phyloP scores from a whole-genome alignment of 805 yeast species.

The Alloascoidea africana region DNA sequence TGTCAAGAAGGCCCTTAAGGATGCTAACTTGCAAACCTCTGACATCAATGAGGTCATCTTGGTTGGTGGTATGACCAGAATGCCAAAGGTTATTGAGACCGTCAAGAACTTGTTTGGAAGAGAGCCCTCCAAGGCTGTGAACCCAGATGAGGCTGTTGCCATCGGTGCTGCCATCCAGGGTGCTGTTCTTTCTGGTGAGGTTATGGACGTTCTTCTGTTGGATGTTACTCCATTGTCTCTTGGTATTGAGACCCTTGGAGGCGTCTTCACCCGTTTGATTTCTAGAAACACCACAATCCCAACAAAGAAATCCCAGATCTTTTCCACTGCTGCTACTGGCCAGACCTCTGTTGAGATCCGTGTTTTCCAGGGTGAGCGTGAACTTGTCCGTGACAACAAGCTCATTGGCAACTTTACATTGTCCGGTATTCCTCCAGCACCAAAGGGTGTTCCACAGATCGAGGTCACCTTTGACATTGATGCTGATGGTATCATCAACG shows the following conservation, averaged over 20 bases:
- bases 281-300: slow-evolving; percentile 94
- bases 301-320: slow-evolving; percentile 90
- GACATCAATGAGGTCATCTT: slow-evolving; percentile 69
- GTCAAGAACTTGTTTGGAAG: slow-evolving; percentile 66
- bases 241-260: slow-evolving; percentile 97
- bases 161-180: slow-evolving; percentile 98
- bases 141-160: slow-evolving; percentile 92
- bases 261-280: slow-evolving; percentile 86
- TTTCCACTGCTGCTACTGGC: slow-evolving; percentile 93
- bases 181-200: slow-evolving; percentile 91
- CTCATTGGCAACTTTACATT: slow-evolving; percentile 93
- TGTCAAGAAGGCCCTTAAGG: slow-evolving; percentile 69
- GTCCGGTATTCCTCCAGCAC: slow-evolving; percentile 90
- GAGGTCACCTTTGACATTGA: slow-evolving; percentile 93
- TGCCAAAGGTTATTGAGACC: slow-evolving; percentile 75
- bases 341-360: slow-evolving; percentile 95
- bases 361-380: slow-evolving; percentile 99
- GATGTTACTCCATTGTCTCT: slow-evolving; percentile 84
- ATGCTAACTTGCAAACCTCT: slow-evolving; percentile 51
- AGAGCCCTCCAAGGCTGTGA: slow-evolving; percentile 81
- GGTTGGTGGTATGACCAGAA: slow-evolving; percentile 87
- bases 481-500: slow-evolving; percentile 95
- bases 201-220: slow-evolving; percentile 75
- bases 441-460: slow-evolving; percentile 89
- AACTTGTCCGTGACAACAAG: slow-evolving; percentile 94